Base-by-base conservation (phyloP, 129 eudicot species). In the Arctium minus region DNA sequence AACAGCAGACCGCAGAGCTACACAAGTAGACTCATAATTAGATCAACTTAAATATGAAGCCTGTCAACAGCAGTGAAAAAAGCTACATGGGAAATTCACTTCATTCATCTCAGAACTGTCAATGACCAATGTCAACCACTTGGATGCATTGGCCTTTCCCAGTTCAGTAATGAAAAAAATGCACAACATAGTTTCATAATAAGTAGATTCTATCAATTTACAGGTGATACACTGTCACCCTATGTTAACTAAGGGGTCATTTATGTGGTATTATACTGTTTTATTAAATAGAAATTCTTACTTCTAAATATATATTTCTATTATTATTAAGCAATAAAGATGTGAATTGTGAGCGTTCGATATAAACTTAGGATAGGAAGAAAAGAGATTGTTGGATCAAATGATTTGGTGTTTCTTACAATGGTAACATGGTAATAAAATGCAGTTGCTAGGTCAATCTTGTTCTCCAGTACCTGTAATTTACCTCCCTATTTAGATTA, bases 1-100 rank as follows among this genome's bases (percentile, higher is more conserved):
- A 65, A 95, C 94, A 79, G 97, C 98, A 75, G 87, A 74, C 71
- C 94, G 89, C 42, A 95, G 92, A 86, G 97, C 98, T 95, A 83
- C 80, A 89, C 77, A 85, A 69, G 68, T 11, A 77, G 48, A 50
- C 69, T 73, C 37, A 80, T 70, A 78, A 17, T 72, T 18, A 80
- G n/a, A 80, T 9, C 17, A 40, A n/a, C 22, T 39, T 74, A 60
- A 62, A 39, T 46, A 8, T 36, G 48, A 22, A 29, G 73, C 22
- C 36, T 77, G 12, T 60, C 46, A 18, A 77, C 9, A 60, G 36
- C 18, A 18, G 39, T n/a, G 37, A 22, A 67, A 73, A 72, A 72
- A 22, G 32, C 8, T 72, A 71, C 9, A 30, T 42, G 50, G 1
- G 46, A 1, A 22, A 22, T 22, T 22, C 27, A 44, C 13, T 35